Evolutionary conservation across 352 stramenopile species (phyloP), one percentile per base, ranked within the genome.

Genomic region (Lagenidium giganteum): DNA sequence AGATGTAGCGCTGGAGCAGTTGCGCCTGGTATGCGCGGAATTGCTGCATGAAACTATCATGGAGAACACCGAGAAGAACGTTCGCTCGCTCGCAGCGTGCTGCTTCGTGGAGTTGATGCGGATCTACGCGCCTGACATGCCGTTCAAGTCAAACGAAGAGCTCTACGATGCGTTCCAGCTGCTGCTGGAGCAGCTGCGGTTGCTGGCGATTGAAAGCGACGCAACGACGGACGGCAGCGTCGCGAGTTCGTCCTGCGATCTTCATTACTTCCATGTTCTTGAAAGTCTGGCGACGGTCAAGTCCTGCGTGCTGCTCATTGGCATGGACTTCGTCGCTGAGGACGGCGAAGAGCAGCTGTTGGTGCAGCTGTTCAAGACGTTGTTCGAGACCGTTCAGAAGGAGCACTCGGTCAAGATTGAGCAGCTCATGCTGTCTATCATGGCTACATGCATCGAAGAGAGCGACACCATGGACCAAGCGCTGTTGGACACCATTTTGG

Each of bases 91-190:
- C 20, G 65, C 71, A 5, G 75, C 76, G 16, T 90, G 76, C 33
- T 91, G 78, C 28, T 61, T 90, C 13, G 74, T 67, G n/a, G 80
- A 95, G 22, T 40, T 88, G 8, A 34, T 92, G 39, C 78, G 83
- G 4, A 45, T 90, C 12, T 65, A 76, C 26, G 54, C 73, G 6
- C 80, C 80, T 0, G 70, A 86, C 24, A 75, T 73, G 54, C 71
- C 80, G 4, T 89, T 89, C 51, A 51, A 51, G 41, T 82, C 74
- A 7, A 65, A 67, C 13, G 69, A 88, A 29, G 71, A 83, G 42
- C 53, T 88, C 2, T 86, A 89, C 48, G 66, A 75, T 6, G 75
- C 68, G 0, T 88, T 92, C 42, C 53, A 84, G 50, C 30, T 90
- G n/a, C 49, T 94, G 31, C 39, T 87, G 16, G 59, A 82, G 38